phyloP scores from a whole-genome alignment of 2,329 filamentous ascomycete species.

The Pseudogymnoascus sp. region DNA sequence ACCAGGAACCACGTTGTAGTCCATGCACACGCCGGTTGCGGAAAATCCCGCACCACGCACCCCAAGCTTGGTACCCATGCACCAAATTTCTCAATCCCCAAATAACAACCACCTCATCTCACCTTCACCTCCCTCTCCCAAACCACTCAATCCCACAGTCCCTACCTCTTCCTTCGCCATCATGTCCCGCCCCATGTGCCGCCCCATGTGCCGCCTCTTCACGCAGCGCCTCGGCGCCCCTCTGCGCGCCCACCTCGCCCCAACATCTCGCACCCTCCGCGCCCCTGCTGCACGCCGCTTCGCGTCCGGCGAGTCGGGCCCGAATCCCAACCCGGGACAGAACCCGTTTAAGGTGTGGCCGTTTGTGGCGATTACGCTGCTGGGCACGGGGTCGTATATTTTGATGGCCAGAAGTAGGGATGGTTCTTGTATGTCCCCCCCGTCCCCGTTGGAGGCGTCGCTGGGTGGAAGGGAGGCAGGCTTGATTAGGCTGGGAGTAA shows the following conservation, averaged over 20 bases:
- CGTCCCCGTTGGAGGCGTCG: neutral
- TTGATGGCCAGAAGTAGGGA: conserved; percentile 43
- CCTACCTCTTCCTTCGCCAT: neutral
- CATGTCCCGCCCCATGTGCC: neutral
- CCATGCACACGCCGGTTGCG: neutral
- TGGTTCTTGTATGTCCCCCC: conserved; percentile 20
- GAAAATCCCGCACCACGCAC: neutral
- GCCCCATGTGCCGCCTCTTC: neutral
- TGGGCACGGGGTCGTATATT: conserved; percentile 42
- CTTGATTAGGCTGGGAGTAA: neutral
- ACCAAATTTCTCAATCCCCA: conserved; percentile 7
- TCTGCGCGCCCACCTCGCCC: neutral
- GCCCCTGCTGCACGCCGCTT: conserved; percentile 20
- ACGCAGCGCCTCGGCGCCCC: neutral
- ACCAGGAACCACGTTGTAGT: neutral
- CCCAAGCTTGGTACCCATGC: conserved; percentile 2
- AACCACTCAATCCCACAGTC: neutral
- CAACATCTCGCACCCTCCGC: neutral
- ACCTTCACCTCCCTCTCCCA: neutral
- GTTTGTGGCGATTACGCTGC: conserved; percentile 35
- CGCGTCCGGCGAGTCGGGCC: conserved; percentile 24
- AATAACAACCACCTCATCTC: neutral
- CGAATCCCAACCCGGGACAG: conserved; percentile 24
- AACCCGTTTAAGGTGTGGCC: conserved; percentile 32
- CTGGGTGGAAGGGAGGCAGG: neutral